Conservation (phyloP, 2,329 filamentous ascomycete species). For the Ceratocystis diversiconidia region DNA sequence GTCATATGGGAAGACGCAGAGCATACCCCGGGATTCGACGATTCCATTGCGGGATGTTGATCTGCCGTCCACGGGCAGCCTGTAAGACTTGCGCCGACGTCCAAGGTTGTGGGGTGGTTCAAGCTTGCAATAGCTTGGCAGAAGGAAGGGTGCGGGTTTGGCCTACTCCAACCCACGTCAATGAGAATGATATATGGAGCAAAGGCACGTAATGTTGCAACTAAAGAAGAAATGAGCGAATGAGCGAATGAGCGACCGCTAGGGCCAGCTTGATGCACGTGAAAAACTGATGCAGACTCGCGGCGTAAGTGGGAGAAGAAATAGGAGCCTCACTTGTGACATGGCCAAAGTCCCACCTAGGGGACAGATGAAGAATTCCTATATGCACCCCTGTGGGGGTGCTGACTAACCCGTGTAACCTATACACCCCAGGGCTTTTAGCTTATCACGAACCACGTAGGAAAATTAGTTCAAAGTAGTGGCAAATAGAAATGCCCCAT, state of each 20-base stretch:
- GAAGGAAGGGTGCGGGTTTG: neutral
- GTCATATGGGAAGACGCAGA: neutral
- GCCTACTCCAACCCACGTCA: neutral
- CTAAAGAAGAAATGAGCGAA: neutral
- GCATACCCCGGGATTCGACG: slow-evolving; percentile 6
- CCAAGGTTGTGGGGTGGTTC: neutral
- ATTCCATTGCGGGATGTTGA: neutral
- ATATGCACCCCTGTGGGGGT: neutral
- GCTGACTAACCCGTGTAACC: neutral
- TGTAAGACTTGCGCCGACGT: neutral
- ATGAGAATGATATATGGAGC: neutral
- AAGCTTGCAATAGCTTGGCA: neutral
- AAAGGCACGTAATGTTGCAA: neutral
- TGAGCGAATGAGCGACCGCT: neutral
- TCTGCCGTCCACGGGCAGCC: neutral
- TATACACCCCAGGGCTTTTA: neutral
- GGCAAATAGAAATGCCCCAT: neutral
- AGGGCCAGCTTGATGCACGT: neutral
- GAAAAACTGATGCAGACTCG: neutral
- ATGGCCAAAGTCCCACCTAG: neutral
- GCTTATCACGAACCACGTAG: neutral
- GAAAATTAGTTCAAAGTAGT: neutral
- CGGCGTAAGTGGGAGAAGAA: neutral
- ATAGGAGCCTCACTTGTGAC: neutral
- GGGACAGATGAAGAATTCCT: neutral